Evolutionary conservation across 2,329 filamentous ascomycete species (phyloP), one percentile per base, ranked within the genome.

Genomic region (Pochonia chlamydosporia): DNA sequence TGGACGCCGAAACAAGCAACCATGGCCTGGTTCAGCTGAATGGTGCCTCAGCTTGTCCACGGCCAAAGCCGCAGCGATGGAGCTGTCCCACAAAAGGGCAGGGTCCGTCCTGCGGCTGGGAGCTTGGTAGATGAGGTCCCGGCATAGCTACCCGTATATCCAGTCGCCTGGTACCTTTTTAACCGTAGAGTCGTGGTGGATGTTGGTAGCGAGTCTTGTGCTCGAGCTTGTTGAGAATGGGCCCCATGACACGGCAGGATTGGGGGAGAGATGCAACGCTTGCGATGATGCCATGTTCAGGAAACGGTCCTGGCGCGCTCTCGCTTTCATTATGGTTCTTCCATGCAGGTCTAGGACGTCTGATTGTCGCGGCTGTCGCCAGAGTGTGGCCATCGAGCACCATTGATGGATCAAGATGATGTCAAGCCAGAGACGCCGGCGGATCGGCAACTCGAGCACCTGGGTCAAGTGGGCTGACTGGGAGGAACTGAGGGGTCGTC

Each of bases 21-120:
- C 35, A 4, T 37, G 30, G 49, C 46, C 47, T 35, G 36, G 47
- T 28, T 21, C 36, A 52, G 48, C 50, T 52, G 48, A 47, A 48
- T 43, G 44, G 44, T 36, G 37, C 40, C 25, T 30, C 37, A 51
- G 43, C 49, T 51, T 44, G 28, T 28, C 33, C 37, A 39, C 46
- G 37, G 21, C 44, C 41, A 44, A 43, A 47, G 28, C 37, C 36
- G 40, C 33, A 33, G 14, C 18, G 13, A 25, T 16, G 42, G 42
- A 44, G 18, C 31, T 36, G 31, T 16, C 42, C 42, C 42, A 25
- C 28, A 36, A 37, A 25, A 21, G 16, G 13, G 20, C 6, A 35
- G 16, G 26, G 18, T 13, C 13, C 24, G 21, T 14, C 26, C 26
- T 28, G 26, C 21, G 40, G 24, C 37, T 40, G 7, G 25, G 26